Percentiles rank a stretch among this genome's conserved stretches.
Evolutionary conservation across 2,329 filamentous ascomycete genomes (phyloP).

Genomic region (Ascocoryne sarcoides): DNA sequence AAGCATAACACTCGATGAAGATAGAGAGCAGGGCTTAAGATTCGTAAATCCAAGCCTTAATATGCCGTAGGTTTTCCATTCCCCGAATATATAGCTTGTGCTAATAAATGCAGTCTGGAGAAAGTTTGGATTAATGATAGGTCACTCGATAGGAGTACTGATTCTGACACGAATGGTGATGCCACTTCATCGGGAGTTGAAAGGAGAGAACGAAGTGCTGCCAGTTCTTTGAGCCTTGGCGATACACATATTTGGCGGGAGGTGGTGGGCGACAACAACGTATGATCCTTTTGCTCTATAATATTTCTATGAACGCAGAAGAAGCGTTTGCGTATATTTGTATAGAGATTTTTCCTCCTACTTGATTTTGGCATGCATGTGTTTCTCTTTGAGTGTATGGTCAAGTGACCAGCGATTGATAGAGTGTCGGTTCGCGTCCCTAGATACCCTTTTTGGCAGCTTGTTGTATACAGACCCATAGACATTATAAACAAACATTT

Average conservation of each 20-base stretch:
- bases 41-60: slow-evolving; percentile 74
- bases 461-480: too few species aligned
- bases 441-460: too few species aligned
- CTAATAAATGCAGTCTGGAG: slow-evolving; percentile 42
- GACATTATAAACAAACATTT: too few species aligned
- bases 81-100: background rate
- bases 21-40: slow-evolving; percentile 56
- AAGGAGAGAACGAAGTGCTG: slow-evolving; percentile 30
- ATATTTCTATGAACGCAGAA: slow-evolving; percentile 5
- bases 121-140: slow-evolving; percentile 53
- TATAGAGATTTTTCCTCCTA: background rate
- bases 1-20: slow-evolving; percentile 60
- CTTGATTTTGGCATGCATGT: too few species aligned
- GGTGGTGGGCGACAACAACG: slow-evolving; percentile 27
- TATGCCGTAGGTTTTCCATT: slow-evolving; percentile 45
- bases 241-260: slow-evolving; percentile 44
- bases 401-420: too few species aligned
- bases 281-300: too few species aligned
- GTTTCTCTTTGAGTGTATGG: too few species aligned
- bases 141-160: background rate
- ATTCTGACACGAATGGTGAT: slow-evolving; percentile 7
- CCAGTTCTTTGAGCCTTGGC: slow-evolving; percentile 39
- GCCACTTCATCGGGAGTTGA: slow-evolving; percentile 5
- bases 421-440: too few species aligned
- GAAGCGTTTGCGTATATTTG: slow-evolving; percentile 5